Evolutionary conservation across 176 grass and related monocot species (phyloP), one percentile per base, ranked within the genome.

Genomic region (Carex pumila): DNA sequence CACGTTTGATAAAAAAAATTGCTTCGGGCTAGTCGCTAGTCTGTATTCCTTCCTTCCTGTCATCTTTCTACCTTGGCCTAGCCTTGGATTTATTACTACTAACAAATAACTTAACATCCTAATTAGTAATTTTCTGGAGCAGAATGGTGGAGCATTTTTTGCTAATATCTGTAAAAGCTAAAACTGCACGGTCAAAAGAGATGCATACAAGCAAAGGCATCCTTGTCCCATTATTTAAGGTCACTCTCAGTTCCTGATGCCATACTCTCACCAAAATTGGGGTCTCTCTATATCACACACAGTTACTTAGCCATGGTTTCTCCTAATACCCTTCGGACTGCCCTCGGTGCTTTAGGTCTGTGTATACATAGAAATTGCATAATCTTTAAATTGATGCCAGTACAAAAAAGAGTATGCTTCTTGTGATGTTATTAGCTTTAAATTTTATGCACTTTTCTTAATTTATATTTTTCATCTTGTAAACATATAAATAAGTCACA

Each of bases 291-390:
- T 70, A 25, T 12, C 19, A 30, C n/a, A 36, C 34, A 22, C 5
- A 65, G 13, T 7, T 60, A 50, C 50, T 34, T 61, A 7, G 55
- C 76, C 69, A 92, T 94, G 93, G 31, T 95, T 80, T 89, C 90
- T 2, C 0, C 79, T 0, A 89, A 91, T 54, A 60, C 72, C 80
- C 85, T 95, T 72, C 88, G 90, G 53, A 92, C 93, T 4, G 87
- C 47, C 53, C 81, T 95, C 60, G 90, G 93, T 31, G 83, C 88
- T 72, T 41, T 95, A 30, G 93, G 93, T 91, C 72, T 15, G 87
- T 83, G 22, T 0, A 15, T 69, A 39, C 71, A 72, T n/a, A 41
- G 7, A 53, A 52, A 19, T 22, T 67, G 53, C 85, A 61, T 30
- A 45, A 59, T 30, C 30, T 15, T 50, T 49, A 72, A 72, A 49